Percentiles rank a stretch among this genome's conserved stretches.
Conservation (phyloP, 31 red algal genomes). For the Odonthalia washingtoniensis region DNA sequence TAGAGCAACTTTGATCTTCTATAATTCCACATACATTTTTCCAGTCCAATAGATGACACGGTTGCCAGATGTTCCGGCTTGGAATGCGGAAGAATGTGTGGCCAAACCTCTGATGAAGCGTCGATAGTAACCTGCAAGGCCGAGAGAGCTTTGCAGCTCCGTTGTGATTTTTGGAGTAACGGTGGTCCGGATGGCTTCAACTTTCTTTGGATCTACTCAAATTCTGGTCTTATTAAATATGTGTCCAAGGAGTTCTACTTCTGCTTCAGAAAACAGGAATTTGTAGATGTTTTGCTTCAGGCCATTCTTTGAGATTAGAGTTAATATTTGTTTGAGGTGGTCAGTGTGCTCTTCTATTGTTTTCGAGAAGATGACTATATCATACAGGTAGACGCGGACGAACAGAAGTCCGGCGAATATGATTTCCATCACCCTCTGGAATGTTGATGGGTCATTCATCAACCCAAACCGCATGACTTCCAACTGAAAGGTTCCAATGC, state of each 20-base stretch:
- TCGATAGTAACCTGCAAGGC: conserved; percentile 42
- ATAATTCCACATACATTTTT: conserved; percentile 7
- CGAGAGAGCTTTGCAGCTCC: conserved; percentile 1
- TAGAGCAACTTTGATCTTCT: not conserved
- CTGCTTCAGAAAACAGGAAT: not conserved
- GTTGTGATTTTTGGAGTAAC: not conserved
- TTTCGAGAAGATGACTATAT: conserved; percentile 16
- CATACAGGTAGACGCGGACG: conserved; percentile 3
- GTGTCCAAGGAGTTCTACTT: conserved; percentile 26
- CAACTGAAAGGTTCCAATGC: not conserved
- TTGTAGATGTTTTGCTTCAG: not conserved
- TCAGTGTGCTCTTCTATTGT: conserved; percentile 11
- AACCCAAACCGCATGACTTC: conserved; percentile 25
- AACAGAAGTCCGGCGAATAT: not conserved
- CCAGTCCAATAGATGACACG: not conserved
- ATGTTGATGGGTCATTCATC: conserved; percentile 29
- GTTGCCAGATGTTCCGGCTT: not conserved
- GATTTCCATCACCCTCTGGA: conserved; percentile 38
- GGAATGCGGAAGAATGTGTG: not conserved
- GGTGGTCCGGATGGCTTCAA: not conserved
- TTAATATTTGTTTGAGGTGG: not conserved
- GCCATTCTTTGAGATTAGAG: not conserved
- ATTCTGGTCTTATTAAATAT: not conserved
- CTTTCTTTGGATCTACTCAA: conserved; percentile 1
- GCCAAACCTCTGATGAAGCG: conserved; percentile 34